Evolutionary conservation across 1,139 yeast species (phyloP).

Genomic region (Candida pseudoviswanathii): DNA sequence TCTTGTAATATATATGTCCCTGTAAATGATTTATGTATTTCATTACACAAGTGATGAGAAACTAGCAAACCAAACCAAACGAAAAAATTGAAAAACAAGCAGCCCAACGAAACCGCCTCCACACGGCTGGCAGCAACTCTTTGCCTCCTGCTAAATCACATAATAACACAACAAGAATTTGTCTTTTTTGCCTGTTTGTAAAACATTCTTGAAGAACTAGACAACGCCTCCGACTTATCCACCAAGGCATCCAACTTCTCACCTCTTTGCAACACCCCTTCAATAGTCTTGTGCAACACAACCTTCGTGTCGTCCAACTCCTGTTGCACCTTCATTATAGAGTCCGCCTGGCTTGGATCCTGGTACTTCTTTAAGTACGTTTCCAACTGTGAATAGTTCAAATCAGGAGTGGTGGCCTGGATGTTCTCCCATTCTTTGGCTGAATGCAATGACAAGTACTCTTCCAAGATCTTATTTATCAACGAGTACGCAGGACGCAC

Average conservation of each 20-base stretch:
- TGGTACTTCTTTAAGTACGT: constrained; percentile 81
- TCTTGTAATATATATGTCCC: background rate
- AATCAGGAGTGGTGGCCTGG: constrained; percentile 47
- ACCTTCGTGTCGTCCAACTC: constrained; percentile 97
- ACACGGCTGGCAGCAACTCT: background rate
- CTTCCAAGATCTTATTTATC: constrained; percentile 88
- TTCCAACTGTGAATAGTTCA: constrained; percentile 65
- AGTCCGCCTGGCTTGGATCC: constrained; percentile 96
- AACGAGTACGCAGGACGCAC: constrained; percentile 96
- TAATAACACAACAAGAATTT: constrained; percentile 88
- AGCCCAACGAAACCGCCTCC: background rate
- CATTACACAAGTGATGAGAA: background rate
- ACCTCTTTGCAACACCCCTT: constrained; percentile 91
- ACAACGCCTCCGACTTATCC: constrained; percentile 91
- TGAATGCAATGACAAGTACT: constrained; percentile 84
- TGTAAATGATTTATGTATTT: background rate
- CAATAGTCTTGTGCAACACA: constrained; percentile 93
- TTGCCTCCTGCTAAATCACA: constrained; percentile 37
- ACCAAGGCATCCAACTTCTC: constrained; percentile 93
- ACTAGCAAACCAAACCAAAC: background rate
- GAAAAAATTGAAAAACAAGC: background rate
- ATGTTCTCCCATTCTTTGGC: constrained; percentile 65
- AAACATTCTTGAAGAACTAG: constrained; percentile 87
- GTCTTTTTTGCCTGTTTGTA: constrained; percentile 98
- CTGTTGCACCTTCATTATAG: constrained; percentile 95